These are phyloP conservation scores for Dryadomyces sulphureus DNA, from an alignment of 2,329 filamentous ascomycete species.

Conservation along the genomic window DNA sequence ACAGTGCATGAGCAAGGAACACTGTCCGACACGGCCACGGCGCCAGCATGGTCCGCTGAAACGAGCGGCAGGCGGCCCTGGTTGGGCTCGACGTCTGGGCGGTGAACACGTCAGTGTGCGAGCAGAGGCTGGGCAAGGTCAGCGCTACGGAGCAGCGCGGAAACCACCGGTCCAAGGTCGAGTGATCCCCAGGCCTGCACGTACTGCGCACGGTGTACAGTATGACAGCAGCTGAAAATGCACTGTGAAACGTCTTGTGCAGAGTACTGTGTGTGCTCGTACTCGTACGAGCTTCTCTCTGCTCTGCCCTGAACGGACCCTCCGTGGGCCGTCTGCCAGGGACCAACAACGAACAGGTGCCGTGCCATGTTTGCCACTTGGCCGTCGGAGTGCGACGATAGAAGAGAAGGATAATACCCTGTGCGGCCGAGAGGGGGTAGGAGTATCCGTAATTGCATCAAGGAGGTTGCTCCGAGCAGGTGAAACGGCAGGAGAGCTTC, in stretches of 20 bases:
- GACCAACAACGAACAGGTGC: not conserved
- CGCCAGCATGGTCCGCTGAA: not conserved
- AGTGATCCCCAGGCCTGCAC: no score
- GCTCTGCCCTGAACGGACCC: no score
- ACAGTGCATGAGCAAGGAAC: not conserved
- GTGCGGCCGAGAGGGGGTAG: no score
- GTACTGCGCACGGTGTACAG: no score
- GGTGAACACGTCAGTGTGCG: constrained; percentile 6
- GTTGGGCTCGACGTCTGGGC: constrained; percentile 4
- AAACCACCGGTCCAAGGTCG: no score
- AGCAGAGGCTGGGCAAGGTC: not conserved
- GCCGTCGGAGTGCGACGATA: no score
- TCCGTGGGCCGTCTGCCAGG: not conserved
- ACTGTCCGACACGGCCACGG: not conserved
- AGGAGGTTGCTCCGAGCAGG: not conserved
- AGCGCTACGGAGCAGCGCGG: not conserved
- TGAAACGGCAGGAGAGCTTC: not conserved
- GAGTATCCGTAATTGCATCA: not conserved
- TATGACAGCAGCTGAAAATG: no score
- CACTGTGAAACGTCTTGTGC: no score
- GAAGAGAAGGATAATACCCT: not conserved
- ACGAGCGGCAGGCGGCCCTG: not conserved
- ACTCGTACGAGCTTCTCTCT: no score
- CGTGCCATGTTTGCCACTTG: not conserved
- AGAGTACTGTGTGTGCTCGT: no score